Percentiles rank a stretch among this genome's conserved stretches.
Conservation (phyloP, 2,329 filamentous ascomycete species). For the Penicillium palitans region DNA sequence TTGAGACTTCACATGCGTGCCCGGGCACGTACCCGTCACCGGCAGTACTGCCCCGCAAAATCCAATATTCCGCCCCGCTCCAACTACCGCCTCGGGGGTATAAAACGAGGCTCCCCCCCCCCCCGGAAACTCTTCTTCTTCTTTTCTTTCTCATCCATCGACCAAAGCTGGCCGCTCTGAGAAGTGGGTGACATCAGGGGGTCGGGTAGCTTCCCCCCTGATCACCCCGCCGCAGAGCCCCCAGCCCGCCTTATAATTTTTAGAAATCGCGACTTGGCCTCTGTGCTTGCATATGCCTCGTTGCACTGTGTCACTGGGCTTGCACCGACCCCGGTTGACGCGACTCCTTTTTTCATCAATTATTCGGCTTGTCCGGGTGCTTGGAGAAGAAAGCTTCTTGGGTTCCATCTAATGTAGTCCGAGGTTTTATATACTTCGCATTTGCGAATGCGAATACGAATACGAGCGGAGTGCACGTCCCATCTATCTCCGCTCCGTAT, state of each 20-base stretch:
- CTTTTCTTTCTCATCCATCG: background rate
- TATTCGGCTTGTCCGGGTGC: constrained; percentile 50
- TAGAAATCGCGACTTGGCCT: constrained; percentile 55
- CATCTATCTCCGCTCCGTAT: too few species aligned
- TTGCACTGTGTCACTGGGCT: constrained; percentile 70
- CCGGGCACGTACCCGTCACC: too few species aligned
- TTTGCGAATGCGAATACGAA: too few species aligned
- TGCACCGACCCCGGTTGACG: constrained; percentile 71
- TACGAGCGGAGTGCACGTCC: too few species aligned
- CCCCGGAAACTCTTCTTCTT: background rate
- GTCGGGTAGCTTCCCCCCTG: too few species aligned
- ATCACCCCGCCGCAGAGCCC: too few species aligned
- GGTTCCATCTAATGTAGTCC: background rate
- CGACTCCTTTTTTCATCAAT: constrained; percentile 60
- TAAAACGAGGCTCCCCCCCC: background rate
- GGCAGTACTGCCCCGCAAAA: background rate
- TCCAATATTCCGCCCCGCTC: too few species aligned
- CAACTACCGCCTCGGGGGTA: background rate
- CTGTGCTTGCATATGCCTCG: constrained; percentile 69
- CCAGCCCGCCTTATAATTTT: constrained; percentile 38
- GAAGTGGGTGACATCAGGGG: too few species aligned
- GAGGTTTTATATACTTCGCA: too few species aligned
- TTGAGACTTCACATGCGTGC: too few species aligned
- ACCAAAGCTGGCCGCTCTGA: too few species aligned
- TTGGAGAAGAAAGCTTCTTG: constrained; percentile 45